Evolutionary conservation across 495 filamentous ascomycete species (phyloP), one percentile per base, ranked within the genome.

Genomic region (Cryomyces minteri): DNA sequence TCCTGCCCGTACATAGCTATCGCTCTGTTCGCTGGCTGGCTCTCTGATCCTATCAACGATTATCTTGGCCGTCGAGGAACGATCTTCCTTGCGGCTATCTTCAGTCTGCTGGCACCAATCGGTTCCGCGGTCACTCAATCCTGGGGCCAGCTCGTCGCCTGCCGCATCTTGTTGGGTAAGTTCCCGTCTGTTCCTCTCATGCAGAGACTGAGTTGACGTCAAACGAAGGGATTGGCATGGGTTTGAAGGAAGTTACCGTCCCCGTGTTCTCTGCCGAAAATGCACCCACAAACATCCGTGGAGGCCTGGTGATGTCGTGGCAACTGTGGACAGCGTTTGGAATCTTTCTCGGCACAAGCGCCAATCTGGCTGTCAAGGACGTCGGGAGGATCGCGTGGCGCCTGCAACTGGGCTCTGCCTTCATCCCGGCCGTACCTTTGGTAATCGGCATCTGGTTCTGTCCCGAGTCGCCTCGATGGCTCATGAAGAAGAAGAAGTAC

Each of bases 1-100:
- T 53, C 70, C n/a, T 62, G 59, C 30, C 69, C 69, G 4, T 73
- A 72, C 49, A 67, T 71, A 40, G 67, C 31, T 38, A 51, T 50
- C 39, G 54, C 54, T n/a, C 44, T 57, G 41, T 51, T 54, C 32
- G 12, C 30, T 37, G 29, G 7, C 43, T 48, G 50, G 49, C 40
- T 45, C 14, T 29, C 32, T 25, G 43, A 29, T 18, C 43, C 46
- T 25, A 38, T 46, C 44, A 45, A 41, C 48, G 47, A 51, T 50
- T 41, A 53, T 47, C 48, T 47, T 34, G 34, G 12, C 32, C 41
- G 44, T 8, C 33, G 44, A 39, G 44, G 85, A 6, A 88, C 84
- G 9, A 82, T 93, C 43, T 88, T 92, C 58, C 69, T 82, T 49
- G 74, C 72, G 8, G 76, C 78, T 4, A 53, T 79, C 9, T 71